phyloP scores from a whole-genome alignment of 2,329 filamentous ascomycete genomes.

The Colletotrichum karsti region DNA sequence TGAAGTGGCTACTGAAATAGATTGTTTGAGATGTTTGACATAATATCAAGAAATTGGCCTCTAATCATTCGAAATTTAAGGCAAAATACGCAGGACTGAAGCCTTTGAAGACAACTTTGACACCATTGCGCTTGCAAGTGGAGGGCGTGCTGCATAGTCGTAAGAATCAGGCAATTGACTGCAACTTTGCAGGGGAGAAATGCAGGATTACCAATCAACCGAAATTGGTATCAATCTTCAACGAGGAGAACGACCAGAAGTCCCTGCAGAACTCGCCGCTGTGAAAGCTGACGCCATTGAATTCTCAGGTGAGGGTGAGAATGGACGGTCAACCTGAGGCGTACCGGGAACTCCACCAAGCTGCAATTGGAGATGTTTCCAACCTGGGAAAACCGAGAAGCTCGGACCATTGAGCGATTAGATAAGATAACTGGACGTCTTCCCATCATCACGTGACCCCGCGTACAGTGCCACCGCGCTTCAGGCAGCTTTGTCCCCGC shows the following conservation, averaged over 20 bases:
- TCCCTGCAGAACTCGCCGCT: background rate
- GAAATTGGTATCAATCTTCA: background rate
- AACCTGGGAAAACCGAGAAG: background rate
- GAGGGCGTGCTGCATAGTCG: background rate
- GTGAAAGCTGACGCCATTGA: background rate
- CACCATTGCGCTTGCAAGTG: background rate
- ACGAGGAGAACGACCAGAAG: background rate
- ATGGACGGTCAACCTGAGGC: background rate
- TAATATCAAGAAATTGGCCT: too few relatives aligned
- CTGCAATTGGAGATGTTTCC: background rate
- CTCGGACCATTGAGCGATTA: background rate
- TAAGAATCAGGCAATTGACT: background rate
- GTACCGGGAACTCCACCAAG: background rate
- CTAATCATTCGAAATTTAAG: too few relatives aligned
- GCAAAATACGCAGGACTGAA: too few relatives aligned
- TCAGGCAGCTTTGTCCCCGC: background rate
- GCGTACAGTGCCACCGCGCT: constrained; percentile 10
- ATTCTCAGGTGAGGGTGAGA: background rate
- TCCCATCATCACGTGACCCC: constrained; percentile 27
- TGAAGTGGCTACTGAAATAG: too few relatives aligned
- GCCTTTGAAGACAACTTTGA: background rate
- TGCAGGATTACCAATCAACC: background rate
- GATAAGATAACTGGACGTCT: too few relatives aligned
- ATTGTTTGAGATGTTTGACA: too few relatives aligned
- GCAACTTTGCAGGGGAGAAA: background rate